Evolutionary conservation across 192 early-diverging fungal genomes (phyloP), one percentile per base, ranked within the genome.

Genomic region (Linnemannia elongata): DNA sequence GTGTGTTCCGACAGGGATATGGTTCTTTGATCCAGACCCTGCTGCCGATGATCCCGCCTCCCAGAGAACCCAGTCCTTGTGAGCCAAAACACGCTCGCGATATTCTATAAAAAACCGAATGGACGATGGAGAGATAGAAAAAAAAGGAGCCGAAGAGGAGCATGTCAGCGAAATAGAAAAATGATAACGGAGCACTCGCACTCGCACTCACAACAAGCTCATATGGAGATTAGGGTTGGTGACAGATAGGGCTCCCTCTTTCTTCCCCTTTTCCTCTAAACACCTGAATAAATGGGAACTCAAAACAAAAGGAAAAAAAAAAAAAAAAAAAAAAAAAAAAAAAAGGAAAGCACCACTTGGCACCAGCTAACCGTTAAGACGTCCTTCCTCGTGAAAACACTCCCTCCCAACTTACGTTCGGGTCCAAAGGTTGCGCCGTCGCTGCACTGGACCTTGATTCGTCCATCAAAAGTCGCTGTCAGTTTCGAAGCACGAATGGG

Each of bases 11-110:
- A 87, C 76, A 9, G 85, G 85, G 63, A 87, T 87, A n/a, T 87
- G 85, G 42, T 87, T 87, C 68, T 78, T 77, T 33, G 83, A 80
- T 55, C 47, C 73, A 41, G 85, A 78, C 20, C 76, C 79, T 33
- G 72, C 60, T 72, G 44, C 68, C 36, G 42, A 72, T 47, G 33
- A 69, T 76, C 85, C 85, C 30, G 85, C 85, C 54, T 87, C 85
- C 85, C 85, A 87, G 47, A 87, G 85, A 18, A 87, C 76, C 85
- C 85, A 87, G 68, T 87, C 85, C 42, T 87, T 87, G 76, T 87
- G 85, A 33, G 85, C 85, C 4, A 87, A 44, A 0, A 87, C 85
- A 44, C 85, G 85, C 55, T 87, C 85, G 15, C 85, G 79, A 72
- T 87, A 87, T 73, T 87, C 85, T 87, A 47, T 71, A 18, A 27